Evolutionary conservation across 306 rosid genomes (phyloP).

Genomic region (Mimosa bimucronata): DNA sequence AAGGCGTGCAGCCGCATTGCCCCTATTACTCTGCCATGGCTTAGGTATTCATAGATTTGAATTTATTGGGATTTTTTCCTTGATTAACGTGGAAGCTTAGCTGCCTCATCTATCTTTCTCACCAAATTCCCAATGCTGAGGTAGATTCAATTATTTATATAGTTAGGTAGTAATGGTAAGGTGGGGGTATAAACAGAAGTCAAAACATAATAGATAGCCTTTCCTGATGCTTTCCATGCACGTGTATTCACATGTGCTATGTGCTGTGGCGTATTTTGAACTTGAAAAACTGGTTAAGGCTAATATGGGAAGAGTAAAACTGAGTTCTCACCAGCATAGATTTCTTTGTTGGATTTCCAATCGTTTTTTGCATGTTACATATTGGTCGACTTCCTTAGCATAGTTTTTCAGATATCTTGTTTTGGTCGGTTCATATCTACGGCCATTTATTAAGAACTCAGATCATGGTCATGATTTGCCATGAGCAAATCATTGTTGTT

Average conservation of each 20-base stretch:
- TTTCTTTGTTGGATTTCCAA: slow-evolving; percentile 18
- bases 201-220: not conserved
- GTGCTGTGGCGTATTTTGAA: not conserved
- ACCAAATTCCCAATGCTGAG: not conserved
- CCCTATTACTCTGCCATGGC: slow-evolving; percentile 86
- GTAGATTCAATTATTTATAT: not conserved
- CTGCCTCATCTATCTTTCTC: not conserved
- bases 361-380: slow-evolving; percentile 2
- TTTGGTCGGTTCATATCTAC: not conserved
- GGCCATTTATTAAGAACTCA: not conserved
- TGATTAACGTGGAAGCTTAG: slow-evolving; percentile 1
- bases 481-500: not conserved
- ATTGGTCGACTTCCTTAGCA: slow-evolving; percentile 10
- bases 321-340: not conserved
- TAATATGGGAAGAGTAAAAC: not conserved
- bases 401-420: slow-evolving; percentile 5
- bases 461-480: slow-evolving; percentile 3
- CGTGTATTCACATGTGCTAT: not conserved
- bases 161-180: not conserved
- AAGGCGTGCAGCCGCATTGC: slow-evolving; percentile 81
- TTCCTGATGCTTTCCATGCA: not conserved
- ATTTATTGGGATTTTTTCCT: not conserved
- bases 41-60: slow-evolving; percentile 56
- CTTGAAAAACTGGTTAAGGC: not conserved
- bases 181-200: not conserved